Percentiles rank a stretch among this genome's conserved stretches.
These are phyloP conservation scores for Phlebiopsis flavidoalba DNA, from an alignment of 768 basidiomycete species.

Conservation along the genomic window DNA sequence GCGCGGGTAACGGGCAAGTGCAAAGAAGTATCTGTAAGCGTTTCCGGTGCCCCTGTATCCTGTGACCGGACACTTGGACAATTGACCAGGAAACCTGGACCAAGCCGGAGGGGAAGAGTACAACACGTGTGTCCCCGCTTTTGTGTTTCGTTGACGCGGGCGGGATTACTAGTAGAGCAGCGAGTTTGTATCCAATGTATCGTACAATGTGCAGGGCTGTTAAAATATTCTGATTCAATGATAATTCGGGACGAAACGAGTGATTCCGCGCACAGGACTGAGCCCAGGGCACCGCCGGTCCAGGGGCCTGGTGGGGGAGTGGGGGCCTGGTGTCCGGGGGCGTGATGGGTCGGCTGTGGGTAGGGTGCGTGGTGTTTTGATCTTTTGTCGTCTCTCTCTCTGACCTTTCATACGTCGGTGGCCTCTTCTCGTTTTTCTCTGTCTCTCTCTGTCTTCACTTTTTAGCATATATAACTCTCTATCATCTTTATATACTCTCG, in stretches of 20 bases:
- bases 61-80: neutral
- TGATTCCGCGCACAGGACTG: neutral
- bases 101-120: neutral
- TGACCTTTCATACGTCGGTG: constrained; percentile 22
- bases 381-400: constrained; percentile 25
- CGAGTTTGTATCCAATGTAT: neutral
- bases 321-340: constrained; percentile 20
- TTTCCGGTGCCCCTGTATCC: neutral
- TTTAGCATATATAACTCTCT: constrained; percentile 28
- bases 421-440: constrained; percentile 24
- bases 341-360: constrained; percentile 17
- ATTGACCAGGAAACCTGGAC: neutral
- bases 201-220: neutral
- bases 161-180: neutral
- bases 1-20: constrained; percentile 76
- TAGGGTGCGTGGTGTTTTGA: constrained; percentile 11
- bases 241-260: neutral
- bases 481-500: constrained; percentile 25
- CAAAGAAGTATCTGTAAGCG: constrained; percentile 69
- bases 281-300: neutral
- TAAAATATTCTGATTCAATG: neutral
- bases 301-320: neutral
- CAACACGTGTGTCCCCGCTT: neutral
- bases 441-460: constrained; percentile 28
- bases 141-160: neutral